Evolutionary conservation across 1,284 basidiomycete species (phyloP).

Genomic region (Earliella scabrosa): DNA sequence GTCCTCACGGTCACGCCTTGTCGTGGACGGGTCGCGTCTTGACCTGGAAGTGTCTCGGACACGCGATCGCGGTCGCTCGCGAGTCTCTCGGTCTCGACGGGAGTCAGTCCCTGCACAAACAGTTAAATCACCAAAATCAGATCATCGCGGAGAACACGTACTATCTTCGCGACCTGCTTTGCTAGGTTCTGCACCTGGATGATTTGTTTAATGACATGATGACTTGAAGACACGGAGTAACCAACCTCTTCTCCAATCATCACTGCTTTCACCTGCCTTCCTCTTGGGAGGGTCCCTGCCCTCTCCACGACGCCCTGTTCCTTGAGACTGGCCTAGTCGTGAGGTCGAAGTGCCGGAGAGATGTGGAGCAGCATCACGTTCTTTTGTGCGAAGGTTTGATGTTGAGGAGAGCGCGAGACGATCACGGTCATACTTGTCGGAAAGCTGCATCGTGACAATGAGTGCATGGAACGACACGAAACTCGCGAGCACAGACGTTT

Average conservation of each 20-base stretch:
- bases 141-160: slow-evolving; percentile 38
- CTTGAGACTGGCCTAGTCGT: slow-evolving; percentile 45
- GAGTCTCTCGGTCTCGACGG: slow-evolving; percentile 62
- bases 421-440: slow-evolving; percentile 85
- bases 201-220: neutral
- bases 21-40: slow-evolving; percentile 57
- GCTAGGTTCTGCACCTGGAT: slow-evolving; percentile 50
- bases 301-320: slow-evolving; percentile 55
- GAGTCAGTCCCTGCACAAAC: slow-evolving; percentile 47
- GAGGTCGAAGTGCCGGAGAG: slow-evolving; percentile 47
- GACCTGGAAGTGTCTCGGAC: slow-evolving; percentile 62
- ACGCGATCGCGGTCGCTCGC: slow-evolving; percentile 62
- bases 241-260: slow-evolving; percentile 82
- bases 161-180: slow-evolving; percentile 63
- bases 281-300: slow-evolving; percentile 64
- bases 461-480: slow-evolving; percentile 9
- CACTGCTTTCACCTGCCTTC: slow-evolving; percentile 71
- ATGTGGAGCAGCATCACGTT: slow-evolving; percentile 72
- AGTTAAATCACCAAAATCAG: neutral
- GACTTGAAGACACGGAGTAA: neutral
- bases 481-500: slow-evolving; percentile 54
- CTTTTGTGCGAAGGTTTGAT: slow-evolving; percentile 58
- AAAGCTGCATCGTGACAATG: slow-evolving; percentile 53
- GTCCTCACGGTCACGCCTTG: slow-evolving; percentile 48
- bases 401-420: slow-evolving; percentile 59